Evolutionary conservation across 495 filamentous ascomycete genomes (phyloP).

Genomic region (Penicillium diatomitis): DNA sequence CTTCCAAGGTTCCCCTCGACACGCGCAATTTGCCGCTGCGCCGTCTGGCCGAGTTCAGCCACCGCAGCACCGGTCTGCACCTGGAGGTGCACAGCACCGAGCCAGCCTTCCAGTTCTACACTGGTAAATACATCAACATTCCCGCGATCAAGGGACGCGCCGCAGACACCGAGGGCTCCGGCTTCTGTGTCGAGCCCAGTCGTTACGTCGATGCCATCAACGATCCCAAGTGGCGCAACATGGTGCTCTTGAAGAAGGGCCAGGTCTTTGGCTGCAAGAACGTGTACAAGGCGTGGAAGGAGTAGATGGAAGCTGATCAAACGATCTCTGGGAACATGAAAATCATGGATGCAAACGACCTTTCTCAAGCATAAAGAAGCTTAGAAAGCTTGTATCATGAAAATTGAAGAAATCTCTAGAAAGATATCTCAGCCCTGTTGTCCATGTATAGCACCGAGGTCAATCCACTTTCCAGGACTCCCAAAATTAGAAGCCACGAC

Average conservation of each 20-base stretch:
- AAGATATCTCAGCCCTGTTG: too few relatives aligned
- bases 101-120: conserved; percentile 95
- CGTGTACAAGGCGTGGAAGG: conserved; percentile 75
- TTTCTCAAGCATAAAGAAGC: too few relatives aligned
- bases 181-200: conserved; percentile 86
- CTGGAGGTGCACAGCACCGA: conserved; percentile 83
- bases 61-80: conserved; percentile 62
- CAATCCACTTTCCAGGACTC: too few relatives aligned
- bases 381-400: too few relatives aligned
- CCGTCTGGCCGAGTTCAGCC: conserved; percentile 56
- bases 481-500: too few relatives aligned
- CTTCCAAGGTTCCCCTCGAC: conserved; percentile 59
- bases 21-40: conserved; percentile 58
- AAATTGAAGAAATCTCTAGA: too few relatives aligned
- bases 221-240: conserved; percentile 63
- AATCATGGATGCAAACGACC: too few relatives aligned
- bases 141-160: conserved; percentile 56
- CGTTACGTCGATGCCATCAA: conserved; percentile 85
- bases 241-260: conserved; percentile 71
- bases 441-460: too few relatives aligned
- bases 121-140: conserved; percentile 75
- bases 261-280: conserved; percentile 68
- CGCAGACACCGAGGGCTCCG: conserved; percentile 53
- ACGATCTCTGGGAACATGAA: background rate
- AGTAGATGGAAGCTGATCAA: conserved; percentile 9